Percentiles rank a stretch among this genome's conserved stretches.
Conservation (phyloP, 805 yeast species). For the Candida anglica region DNA sequence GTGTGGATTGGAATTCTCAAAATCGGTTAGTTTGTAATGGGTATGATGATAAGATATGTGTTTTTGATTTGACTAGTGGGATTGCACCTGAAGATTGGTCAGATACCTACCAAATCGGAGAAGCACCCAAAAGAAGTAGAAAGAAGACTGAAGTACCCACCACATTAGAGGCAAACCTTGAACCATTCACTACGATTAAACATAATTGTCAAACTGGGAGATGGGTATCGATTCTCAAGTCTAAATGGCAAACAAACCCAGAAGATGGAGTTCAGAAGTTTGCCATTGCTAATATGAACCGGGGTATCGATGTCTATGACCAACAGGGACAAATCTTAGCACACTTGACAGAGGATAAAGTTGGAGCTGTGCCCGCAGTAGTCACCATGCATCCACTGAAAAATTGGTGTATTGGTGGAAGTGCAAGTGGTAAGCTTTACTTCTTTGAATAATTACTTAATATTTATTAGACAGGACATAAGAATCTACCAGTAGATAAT, state of each 20-base stretch:
- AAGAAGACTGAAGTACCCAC: conserved; percentile 15
- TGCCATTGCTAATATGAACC: conserved; percentile 90
- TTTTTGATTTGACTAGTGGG: conserved; percentile 48
- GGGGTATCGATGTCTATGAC: conserved; percentile 78
- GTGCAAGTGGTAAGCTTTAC: conserved; percentile 87
- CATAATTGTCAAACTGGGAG: conserved; percentile 97
- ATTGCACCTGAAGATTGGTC: conserved; percentile 20
- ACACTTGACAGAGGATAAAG: conserved; percentile 53
- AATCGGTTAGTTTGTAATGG: conserved; percentile 85
- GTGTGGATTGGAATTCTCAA: conserved; percentile 75
- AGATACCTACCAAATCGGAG: conserved; percentile 11
- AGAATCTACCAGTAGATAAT: too few relatives aligned
- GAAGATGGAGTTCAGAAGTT: conserved; percentile 73
- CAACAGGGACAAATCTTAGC: conserved; percentile 75
- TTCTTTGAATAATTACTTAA: conserved; percentile 45
- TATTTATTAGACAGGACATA: too few relatives aligned
- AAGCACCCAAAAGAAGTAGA: conserved; percentile 8
- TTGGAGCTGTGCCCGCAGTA: conserved; percentile 94
- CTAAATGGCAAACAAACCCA: conserved; percentile 80
- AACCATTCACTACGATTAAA: conserved; percentile 60
- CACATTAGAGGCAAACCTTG: conserved; percentile 28
- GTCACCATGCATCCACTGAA: conserved; percentile 75
- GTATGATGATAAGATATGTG: conserved; percentile 77
- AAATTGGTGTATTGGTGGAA: conserved; percentile 92
- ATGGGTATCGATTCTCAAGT: conserved; percentile 91